Percentiles rank a stretch among this genome's conserved stretches.
Conservation (phyloP, 306 rosid species). For the Sphenostylis stenocarpa region DNA sequence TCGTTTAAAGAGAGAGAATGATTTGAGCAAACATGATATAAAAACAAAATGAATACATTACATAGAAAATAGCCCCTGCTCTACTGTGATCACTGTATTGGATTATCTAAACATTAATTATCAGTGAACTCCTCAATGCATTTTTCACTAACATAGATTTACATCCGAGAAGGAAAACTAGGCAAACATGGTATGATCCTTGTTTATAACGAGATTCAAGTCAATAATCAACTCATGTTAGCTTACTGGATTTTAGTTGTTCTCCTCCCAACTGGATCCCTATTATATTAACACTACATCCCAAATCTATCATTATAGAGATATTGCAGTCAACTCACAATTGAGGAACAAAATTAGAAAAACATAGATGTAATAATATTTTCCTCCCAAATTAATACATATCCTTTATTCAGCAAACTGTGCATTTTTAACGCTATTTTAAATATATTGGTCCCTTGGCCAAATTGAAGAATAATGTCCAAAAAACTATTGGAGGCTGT, state of each 20-base stretch:
- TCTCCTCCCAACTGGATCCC: neutral
- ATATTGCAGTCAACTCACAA: neutral
- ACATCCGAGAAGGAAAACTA: neutral
- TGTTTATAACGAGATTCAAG: neutral
- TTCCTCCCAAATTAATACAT: no score
- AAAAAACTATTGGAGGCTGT: no score
- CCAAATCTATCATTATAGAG: neutral
- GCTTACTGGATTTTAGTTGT: neutral
- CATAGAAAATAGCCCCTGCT: neutral
- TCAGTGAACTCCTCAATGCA: neutral
- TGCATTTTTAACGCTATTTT: neutral
- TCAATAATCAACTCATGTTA: neutral
- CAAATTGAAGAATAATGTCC: neutral
- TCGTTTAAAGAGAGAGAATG: neutral
- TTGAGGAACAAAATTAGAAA: neutral
- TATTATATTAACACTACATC: neutral
- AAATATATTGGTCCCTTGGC: neutral
- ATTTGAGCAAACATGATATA: neutral
- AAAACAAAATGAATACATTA: no score
- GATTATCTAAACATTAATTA: neutral
- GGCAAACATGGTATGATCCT: neutral
- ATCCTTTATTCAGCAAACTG: neutral
- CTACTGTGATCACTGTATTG: neutral
- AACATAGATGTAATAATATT: no score
- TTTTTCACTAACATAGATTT: neutral